These are phyloP conservation scores for Nicotiana undulata DNA, from an alignment of 257 asterid genomes.

Conservation along the genomic window DNA sequence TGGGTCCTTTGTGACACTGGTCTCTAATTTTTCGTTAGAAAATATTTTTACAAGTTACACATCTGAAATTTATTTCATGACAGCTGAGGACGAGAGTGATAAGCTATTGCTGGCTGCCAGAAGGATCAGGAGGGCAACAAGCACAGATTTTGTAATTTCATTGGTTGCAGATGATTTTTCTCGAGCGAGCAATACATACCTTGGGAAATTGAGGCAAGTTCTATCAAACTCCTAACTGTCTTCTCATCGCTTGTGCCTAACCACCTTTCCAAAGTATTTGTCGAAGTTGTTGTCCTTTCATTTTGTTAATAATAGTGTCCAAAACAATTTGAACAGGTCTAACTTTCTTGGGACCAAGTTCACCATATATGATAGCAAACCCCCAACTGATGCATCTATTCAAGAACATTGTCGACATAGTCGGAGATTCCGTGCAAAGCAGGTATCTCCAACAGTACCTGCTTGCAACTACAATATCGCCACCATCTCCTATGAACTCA, in stretches of 20 bases:
- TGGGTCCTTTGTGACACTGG: neutral
- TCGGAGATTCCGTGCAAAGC: conserved; percentile 13
- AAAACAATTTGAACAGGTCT: conserved; percentile 13
- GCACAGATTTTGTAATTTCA: conserved; percentile 20
- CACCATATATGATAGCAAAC: conserved; percentile 17
- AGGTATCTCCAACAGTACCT: conserved; percentile 14
- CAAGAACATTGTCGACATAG: conserved; percentile 4
- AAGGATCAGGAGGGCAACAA: conserved; percentile 23
- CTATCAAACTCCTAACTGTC: neutral
- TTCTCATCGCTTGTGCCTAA: neutral
- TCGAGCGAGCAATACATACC: conserved; percentile 18
- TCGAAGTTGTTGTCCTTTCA: neutral
- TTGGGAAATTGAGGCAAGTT: conserved; percentile 24
- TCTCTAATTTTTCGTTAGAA: neutral
- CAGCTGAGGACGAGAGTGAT: conserved; percentile 16
- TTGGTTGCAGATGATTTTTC: conserved; percentile 30
- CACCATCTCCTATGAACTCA: conserved; percentile 21
- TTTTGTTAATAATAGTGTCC: neutral
- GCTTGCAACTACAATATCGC: conserved; percentile 17
- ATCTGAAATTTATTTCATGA: neutral
- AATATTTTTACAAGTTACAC: neutral
- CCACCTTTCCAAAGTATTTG: neutral
- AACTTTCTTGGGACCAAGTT: conserved; percentile 29
- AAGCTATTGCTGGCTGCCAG: conserved; percentile 27
- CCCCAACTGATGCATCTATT: conserved; percentile 6